Percentiles rank a stretch among this genome's conserved stretches.
phyloP scores from a whole-genome alignment of 2,329 filamentous ascomycete genomes.

The Aureobasidium pullulans region DNA sequence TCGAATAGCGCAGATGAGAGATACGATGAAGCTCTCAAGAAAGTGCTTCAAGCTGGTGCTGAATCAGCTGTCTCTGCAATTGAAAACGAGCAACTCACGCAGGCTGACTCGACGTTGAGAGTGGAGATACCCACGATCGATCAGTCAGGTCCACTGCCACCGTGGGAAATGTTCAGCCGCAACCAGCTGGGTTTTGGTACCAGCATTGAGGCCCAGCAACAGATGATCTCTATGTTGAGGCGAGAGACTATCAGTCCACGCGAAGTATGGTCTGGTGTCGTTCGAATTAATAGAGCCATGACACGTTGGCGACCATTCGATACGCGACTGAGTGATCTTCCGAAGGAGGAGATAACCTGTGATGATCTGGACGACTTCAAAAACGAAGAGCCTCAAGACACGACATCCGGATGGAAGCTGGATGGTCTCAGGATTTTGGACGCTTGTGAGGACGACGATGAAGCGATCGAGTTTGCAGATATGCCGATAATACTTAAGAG shows the following conservation, averaged over 20 bases:
- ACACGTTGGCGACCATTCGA: conserved; percentile 42
- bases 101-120: conserved; percentile 41
- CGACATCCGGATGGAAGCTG: conserved; percentile 40
- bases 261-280: conserved; percentile 35
- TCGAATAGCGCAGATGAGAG: background rate
- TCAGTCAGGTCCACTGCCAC: conserved; percentile 34
- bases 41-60: conserved; percentile 28
- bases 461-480: conserved; percentile 25
- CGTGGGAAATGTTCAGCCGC: conserved; percentile 38
- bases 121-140: conserved; percentile 44
- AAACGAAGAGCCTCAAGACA: conserved; percentile 31
- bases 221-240: conserved; percentile 30
- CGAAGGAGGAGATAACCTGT: conserved; percentile 36
- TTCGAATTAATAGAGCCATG: conserved; percentile 34
- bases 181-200: conserved; percentile 17
- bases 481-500: background rate
- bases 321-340: conserved; percentile 30
- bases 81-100: conserved; percentile 39
- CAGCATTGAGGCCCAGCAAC: conserved; percentile 26
- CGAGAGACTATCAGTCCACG: conserved; percentile 25
- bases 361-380: conserved; percentile 31
- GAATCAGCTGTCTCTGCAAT: conserved; percentile 28
- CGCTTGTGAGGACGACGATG: conserved; percentile 28
- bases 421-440: conserved; percentile 41
- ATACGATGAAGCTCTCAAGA: background rate